Evolutionary conservation across 352 stramenopile species (phyloP).

Genomic region (Globisporangium abappressorium): DNA sequence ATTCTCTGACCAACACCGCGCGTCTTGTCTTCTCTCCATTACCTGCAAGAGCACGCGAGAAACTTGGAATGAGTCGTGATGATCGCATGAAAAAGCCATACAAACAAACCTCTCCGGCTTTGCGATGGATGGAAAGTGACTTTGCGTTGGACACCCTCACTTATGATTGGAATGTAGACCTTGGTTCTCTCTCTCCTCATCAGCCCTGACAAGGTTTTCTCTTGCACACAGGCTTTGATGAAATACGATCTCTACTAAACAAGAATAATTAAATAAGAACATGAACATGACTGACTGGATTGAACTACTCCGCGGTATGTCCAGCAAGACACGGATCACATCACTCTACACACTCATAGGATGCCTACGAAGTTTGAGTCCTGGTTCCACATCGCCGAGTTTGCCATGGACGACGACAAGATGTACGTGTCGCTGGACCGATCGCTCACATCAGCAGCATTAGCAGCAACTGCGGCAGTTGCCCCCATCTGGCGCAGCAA

Average conservation of each 20-base stretch:
- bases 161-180: too few species aligned
- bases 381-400: constrained; percentile 1
- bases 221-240: neutral
- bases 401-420: constrained; percentile 4
- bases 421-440: constrained; percentile 1
- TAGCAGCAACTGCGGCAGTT: neutral
- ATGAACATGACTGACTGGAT: neutral
- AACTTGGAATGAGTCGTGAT: neutral
- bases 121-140: neutral
- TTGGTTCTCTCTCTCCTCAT: neutral
- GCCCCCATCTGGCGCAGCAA: constrained; percentile 27
- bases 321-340: neutral
- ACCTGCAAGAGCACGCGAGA: neutral
- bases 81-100: neutral
- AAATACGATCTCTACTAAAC: neutral
- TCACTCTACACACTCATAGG: neutral
- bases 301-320: neutral
- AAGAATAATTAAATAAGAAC: neutral
- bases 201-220: neutral
- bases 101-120: neutral
- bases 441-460: neutral
- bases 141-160: neutral
- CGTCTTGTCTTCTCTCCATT: neutral
- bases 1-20: neutral
- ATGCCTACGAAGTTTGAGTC: constrained; percentile 3